phyloP scores from a whole-genome alignment of 78 protist species.

The Pelomyxa schiedti region DNA sequence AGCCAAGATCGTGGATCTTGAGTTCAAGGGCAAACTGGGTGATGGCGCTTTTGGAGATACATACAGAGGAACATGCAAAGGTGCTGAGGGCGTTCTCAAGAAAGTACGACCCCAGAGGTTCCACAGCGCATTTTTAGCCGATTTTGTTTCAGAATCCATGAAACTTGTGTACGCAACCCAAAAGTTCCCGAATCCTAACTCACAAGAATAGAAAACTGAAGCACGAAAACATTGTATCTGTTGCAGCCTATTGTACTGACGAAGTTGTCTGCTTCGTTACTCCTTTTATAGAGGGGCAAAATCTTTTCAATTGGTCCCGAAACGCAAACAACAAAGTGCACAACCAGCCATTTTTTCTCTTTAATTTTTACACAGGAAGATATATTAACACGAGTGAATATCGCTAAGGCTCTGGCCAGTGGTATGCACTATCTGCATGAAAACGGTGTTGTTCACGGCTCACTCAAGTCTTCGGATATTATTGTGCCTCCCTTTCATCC shows the following conservation, averaged over 20 bases:
- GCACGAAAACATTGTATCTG: too few relatives aligned
- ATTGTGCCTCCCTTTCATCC: too few relatives aligned
- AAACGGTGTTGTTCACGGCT: background rate
- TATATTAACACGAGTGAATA: background rate
- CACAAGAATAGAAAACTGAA: too few relatives aligned
- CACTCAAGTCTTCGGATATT: background rate
- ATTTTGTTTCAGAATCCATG: too few relatives aligned
- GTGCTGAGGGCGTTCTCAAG: background rate
- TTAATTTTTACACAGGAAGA: background rate
- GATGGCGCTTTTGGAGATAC: background rate
- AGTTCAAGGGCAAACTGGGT: background rate
- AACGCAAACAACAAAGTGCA: too few relatives aligned
- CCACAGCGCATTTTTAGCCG: background rate
- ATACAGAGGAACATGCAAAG: background rate
- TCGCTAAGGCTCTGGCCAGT: background rate
- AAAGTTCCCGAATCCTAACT: too few relatives aligned
- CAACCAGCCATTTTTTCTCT: too few relatives aligned
- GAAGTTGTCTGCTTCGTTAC: background rate
- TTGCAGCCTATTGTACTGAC: too few relatives aligned
- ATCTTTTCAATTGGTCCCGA: too few relatives aligned
- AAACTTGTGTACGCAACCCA: too few relatives aligned
- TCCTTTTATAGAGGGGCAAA: too few relatives aligned
- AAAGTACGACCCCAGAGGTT: background rate
- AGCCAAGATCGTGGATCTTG: too few relatives aligned
- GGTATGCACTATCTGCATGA: background rate